Evolutionary conservation across 176 grass and related monocot species (phyloP).

Genomic region (Phyllostachys edulis): DNA sequence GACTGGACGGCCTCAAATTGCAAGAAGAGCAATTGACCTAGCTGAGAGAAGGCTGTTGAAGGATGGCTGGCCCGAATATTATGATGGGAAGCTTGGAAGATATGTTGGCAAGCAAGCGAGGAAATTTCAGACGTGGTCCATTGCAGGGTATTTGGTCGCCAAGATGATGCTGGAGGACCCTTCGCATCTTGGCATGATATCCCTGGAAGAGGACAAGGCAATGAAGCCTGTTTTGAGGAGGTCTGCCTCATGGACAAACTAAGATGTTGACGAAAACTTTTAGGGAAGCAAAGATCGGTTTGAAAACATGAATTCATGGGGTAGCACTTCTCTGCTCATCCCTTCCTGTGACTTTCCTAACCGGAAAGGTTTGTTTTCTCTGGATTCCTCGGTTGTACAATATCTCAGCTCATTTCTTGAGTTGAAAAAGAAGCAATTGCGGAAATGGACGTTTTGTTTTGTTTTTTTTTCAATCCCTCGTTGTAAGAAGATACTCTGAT

Average conservation of each 20-base stretch:
- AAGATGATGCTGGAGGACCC: conserved; percentile 93
- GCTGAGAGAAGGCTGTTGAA: conserved; percentile 71
- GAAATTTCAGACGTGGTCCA: conserved; percentile 92
- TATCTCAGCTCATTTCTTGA: conserved; percentile 33
- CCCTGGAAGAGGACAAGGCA: conserved; percentile 61
- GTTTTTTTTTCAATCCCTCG: neutral
- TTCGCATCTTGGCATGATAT: conserved; percentile 67
- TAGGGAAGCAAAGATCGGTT: conserved; percentile 35
- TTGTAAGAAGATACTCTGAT: conserved; percentile 47
- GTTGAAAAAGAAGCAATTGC: conserved; percentile 38
- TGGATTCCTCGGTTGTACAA: conserved; percentile 45
- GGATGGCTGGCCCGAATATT: conserved; percentile 95
- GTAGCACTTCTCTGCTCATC: conserved; percentile 30
- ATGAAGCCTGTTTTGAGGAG: conserved; percentile 67
- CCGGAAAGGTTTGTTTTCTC: conserved; percentile 27
- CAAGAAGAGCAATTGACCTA: conserved; percentile 70
- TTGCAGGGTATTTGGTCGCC: conserved; percentile 90
- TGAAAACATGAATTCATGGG: conserved; percentile 36
- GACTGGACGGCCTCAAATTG: conserved; percentile 75
- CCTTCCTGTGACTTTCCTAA: conserved; percentile 30
- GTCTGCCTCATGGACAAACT: conserved; percentile 77
- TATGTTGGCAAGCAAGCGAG: conserved; percentile 87
- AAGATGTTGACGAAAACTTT: conserved; percentile 39
- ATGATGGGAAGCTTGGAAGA: conserved; percentile 84
- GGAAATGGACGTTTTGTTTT: conserved; percentile 40